Evolutionary conservation across 1,284 basidiomycete species (phyloP), one percentile per base, ranked within the genome.

Genomic region (Pyrrhoderma noxium): DNA sequence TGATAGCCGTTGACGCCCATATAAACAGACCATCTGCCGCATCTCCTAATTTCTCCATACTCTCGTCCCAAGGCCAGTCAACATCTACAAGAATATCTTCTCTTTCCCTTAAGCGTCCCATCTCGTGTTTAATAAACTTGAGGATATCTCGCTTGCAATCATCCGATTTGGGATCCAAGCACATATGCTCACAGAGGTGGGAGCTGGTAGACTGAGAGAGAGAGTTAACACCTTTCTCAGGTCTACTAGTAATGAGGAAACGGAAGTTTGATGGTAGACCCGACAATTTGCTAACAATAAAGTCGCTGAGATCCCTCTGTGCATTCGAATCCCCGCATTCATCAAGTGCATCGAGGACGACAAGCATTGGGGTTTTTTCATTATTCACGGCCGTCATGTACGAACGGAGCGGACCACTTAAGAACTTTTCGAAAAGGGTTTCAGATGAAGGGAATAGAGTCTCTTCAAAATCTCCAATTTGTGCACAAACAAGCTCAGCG

Each of bases 1-100:
- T 46, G 7, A 46, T 18, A 7, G 47, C 47, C 11, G 47, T 49
- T 11, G 47, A 39, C 3, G 47, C 47, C 47, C 47, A 49, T 16
- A 49, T 31, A 16, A 49, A 49, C 8, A 49, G n/a, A 1, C 47
- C 47, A 42, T 25, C 19, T 14, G 47, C 36, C n/a, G 36, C 9
- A 4, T 40, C 31, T 3, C 36, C 47, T 39, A 49, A 22, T 13
- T 27, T 22, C 4, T 41, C 21, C 39, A 46, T 31, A 9, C 37
- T 46, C 8, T 35, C 27, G 3, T 49, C 37, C 47, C 47, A 49
- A 9, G 19, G 8, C 39, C 39, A 39, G 19, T 40, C n/a, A 7
- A 8, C 7, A 5, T 21, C 38, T 40, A 16, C 38, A 5, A 21
- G 7, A 7, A 16, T 40, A 5, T n/a, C 14, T 5, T n/a, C n/a